Percentiles rank a stretch among this genome's conserved stretches.
Evolutionary conservation across 192 early-diverging fungal species (phyloP).

Genomic region (Mortierella antarctica): DNA sequence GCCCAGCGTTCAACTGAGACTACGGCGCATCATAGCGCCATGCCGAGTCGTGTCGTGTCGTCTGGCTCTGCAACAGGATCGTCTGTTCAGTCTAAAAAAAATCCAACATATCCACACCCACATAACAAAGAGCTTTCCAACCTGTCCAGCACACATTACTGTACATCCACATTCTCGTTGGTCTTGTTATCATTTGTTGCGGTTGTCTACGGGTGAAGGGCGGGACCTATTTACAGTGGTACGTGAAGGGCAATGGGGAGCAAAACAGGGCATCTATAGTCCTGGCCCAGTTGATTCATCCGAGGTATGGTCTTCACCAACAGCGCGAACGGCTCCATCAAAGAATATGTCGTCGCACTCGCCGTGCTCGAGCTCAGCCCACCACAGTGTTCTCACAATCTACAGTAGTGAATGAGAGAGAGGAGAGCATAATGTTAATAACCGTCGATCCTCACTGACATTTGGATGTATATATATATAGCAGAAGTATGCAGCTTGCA

Average conservation of each 20-base stretch:
- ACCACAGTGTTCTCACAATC: slow-evolving; percentile 41
- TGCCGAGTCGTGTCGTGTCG: no score
- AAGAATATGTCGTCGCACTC: slow-evolving; percentile 30
- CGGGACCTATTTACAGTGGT: not conserved
- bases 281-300: slow-evolving; percentile 43
- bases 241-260: not conserved
- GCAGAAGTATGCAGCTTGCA: not conserved
- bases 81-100: no score
- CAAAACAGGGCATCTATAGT: slow-evolving; percentile 3
- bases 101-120: no score
- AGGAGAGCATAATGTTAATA: not conserved
- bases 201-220: no score
- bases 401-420: not conserved
- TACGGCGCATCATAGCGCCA: no score
- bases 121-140: no score
- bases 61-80: no score
- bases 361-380: slow-evolving; percentile 36
- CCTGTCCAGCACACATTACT: no score
- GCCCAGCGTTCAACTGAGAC: no score
- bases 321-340: slow-evolving; percentile 30
- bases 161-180: no score
- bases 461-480: not conserved
- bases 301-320: slow-evolving; percentile 35
- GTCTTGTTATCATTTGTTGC: no score
- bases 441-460: not conserved